Base-by-base conservation (phyloP, 441 rosid genomes). In the Populus hybrid region DNA sequence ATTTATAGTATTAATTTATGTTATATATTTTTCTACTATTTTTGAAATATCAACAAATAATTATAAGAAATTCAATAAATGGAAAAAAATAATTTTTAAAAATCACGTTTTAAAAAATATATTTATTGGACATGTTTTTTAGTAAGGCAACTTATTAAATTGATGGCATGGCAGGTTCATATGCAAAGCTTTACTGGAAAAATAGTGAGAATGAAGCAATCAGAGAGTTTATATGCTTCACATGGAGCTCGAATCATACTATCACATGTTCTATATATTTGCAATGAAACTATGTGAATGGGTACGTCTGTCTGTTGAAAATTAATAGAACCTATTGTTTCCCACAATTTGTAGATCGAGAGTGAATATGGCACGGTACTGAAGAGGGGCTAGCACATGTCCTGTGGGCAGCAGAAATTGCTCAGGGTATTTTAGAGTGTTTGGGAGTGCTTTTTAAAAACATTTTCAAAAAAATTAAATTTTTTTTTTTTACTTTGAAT, bases 211-310 rank as follows among this genome's bases (percentile, higher is more conserved):
- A 78, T 92, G 97, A 86, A 93, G 95, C 89, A 90, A 81, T 77
- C 88, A 0, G 88, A 93, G 69, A 85, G 79, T 46, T 74, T 93
- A 66, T 93, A 73, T 80, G 97, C 94, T 82, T 93, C 98, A 5
- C 97, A 92, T 79, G 98, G 97, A 79, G 98, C 97, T 8, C 97
- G 94, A 6, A 91, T 90, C 72, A 92, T 93, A 80, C 75, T 93
- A 36, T 93, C 97, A 35, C 98, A 92, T 94, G 96, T 92, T 21
- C 36, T 34, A 34, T 34, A 20, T 8, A 7, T 24, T 46, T 72
- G 20, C 38, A 18, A 66, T 74, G 65, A 40, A 46, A 35, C 30
- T 24, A 21, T 32, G 36, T 34, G 36, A 34, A 79, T 14, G 28
- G 34, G 20, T 30, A 14, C 59, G 21, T 30, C 9, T 16, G 67